These are phyloP conservation scores for Exophiala sp. DNA, from an alignment of 2,329 filamentous ascomycete genomes.

Conservation along the genomic window DNA sequence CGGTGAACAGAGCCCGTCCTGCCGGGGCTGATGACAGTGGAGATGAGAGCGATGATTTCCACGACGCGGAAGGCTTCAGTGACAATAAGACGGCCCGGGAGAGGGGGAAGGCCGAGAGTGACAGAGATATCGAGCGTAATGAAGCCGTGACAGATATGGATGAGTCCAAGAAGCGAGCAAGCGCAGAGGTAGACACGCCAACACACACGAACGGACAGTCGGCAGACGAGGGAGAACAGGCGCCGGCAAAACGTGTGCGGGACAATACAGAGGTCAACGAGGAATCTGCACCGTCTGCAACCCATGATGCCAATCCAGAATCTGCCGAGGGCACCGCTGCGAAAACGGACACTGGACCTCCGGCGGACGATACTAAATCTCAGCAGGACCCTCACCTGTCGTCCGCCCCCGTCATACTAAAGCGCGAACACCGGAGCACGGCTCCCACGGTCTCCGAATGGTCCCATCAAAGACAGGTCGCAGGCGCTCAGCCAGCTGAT, in stretches of 20 bases:
- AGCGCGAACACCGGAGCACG: slow-evolving; percentile 39
- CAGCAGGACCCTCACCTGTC: slow-evolving; percentile 10
- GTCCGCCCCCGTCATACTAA: slow-evolving; percentile 28
- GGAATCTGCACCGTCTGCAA: background rate
- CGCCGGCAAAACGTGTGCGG: background rate
- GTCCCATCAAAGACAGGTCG: slow-evolving; percentile 75
- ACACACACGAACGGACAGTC: background rate
- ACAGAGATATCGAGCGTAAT: background rate
- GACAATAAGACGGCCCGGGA: slow-evolving; percentile 18
- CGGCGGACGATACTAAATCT: slow-evolving; percentile 21
- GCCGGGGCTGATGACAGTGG: slow-evolving; percentile 33
- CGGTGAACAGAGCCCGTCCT: slow-evolving; percentile 6
- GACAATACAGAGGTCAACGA: background rate
- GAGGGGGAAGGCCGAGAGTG: slow-evolving; percentile 6
- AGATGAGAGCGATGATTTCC: slow-evolving; percentile 36
- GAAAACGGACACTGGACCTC: slow-evolving; percentile 12
- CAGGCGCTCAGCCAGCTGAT: slow-evolving; percentile 47
- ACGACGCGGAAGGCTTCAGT: slow-evolving; percentile 33
- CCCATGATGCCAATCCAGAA: background rate
- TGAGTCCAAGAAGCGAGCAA: slow-evolving; percentile 12
- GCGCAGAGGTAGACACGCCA: background rate
- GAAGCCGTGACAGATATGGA: background rate
- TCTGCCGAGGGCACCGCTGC: background rate
- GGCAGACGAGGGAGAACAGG: background rate
- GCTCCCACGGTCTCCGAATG: slow-evolving; percentile 63